Percentiles rank a stretch among this genome's conserved stretches.
Conservation (phyloP, 1,139 yeast genomes). For the Hanseniaspora uvarum region DNA sequence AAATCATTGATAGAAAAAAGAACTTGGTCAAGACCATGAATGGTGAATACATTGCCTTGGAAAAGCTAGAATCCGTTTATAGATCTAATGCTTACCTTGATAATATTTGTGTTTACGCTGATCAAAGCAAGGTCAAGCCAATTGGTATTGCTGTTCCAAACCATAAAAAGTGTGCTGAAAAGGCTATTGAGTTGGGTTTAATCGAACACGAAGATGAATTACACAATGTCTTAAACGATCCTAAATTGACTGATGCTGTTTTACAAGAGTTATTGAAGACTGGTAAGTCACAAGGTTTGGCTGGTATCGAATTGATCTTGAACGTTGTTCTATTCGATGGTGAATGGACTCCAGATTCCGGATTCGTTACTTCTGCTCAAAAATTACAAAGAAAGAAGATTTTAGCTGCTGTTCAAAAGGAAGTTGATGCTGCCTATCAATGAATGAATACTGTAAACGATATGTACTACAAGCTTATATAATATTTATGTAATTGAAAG, state of each 20-base stretch:
- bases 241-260: constrained; percentile 47
- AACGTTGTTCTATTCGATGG: constrained; percentile 72
- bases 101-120: constrained; percentile 90
- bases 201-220: constrained; percentile 43
- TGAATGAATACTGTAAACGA: too few species aligned
- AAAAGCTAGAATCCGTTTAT: constrained; percentile 76
- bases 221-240: constrained; percentile 47
- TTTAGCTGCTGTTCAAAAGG: constrained; percentile 49
- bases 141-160: constrained; percentile 82
- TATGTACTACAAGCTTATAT: not conserved
- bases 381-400: constrained; percentile 92
- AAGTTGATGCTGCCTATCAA: constrained; percentile 48
- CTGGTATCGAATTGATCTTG: constrained; percentile 74
- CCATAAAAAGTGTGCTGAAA: constrained; percentile 51
- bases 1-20: constrained; percentile 88
- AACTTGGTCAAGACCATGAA: constrained; percentile 89
- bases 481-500: not conserved
- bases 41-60: constrained; percentile 97
- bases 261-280: constrained; percentile 55
- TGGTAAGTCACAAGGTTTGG: constrained; percentile 70
- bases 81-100: constrained; percentile 68
- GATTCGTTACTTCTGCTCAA: constrained; percentile 89
- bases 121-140: constrained; percentile 75
- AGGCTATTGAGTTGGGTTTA: constrained; percentile 46
- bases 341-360: constrained; percentile 98